These are phyloP conservation scores for Dactylellina haptotyla DNA, from an alignment of 2,329 filamentous ascomycete species.

Conservation along the genomic window DNA sequence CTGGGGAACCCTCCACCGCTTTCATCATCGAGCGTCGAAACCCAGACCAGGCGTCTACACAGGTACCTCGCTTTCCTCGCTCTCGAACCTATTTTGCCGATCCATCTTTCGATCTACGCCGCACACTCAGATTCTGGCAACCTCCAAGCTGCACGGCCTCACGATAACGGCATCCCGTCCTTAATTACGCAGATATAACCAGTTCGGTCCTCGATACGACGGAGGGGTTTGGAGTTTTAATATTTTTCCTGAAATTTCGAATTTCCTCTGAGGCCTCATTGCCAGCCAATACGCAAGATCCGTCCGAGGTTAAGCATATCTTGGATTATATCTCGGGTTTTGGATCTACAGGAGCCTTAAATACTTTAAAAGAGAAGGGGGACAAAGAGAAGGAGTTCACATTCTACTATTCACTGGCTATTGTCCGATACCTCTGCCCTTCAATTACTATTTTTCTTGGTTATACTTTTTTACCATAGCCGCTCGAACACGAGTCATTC, in stretches of 20 bases:
- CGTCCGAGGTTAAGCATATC: constrained; percentile 42
- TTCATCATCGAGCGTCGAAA: constrained; percentile 46
- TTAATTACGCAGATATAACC: constrained; percentile 3
- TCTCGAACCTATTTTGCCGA: constrained; percentile 30
- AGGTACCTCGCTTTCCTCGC: no score
- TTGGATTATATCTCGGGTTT: constrained; percentile 14
- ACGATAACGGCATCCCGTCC: constrained; percentile 17
- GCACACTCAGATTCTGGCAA: constrained; percentile 35
- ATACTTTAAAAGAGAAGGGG: neutral
- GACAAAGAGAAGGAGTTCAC: neutral
- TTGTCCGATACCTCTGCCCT: constrained; percentile 7
- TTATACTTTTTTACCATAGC: constrained; percentile 13
- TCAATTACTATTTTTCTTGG: neutral
- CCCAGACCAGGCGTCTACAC: neutral
- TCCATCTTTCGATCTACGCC: constrained; percentile 38
- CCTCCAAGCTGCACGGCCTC: constrained; percentile 31
- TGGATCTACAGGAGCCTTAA: constrained; percentile 29
- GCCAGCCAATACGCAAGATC: constrained; percentile 1
- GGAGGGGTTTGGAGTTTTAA: neutral
- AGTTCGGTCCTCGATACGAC: constrained; percentile 21
- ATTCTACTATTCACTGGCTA: constrained; percentile 15
- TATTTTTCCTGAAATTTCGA: constrained; percentile 14
- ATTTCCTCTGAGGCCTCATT: neutral
- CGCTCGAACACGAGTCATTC: constrained; percentile 24
- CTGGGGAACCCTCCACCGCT: constrained; percentile 11